Conservation (phyloP, 345 rosid species). For the Erysimum cheiranthoides region DNA sequence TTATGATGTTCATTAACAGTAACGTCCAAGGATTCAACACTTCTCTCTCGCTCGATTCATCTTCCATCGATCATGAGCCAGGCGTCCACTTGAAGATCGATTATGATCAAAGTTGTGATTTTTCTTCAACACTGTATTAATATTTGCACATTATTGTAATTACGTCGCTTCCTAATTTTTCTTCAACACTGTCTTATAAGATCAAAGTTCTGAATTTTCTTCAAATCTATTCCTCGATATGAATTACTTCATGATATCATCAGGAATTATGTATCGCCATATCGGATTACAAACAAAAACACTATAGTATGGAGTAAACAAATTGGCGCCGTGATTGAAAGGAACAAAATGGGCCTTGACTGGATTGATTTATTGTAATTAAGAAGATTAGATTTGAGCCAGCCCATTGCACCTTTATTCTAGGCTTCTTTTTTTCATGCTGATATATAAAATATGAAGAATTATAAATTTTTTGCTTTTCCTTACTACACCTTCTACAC, state of each 20-base stretch:
- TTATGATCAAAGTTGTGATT: conserved; percentile 1
- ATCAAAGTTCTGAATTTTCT: too few relatives aligned
- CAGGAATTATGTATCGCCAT: background rate
- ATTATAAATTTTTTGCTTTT: too few relatives aligned
- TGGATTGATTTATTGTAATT: too few relatives aligned
- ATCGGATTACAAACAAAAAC: background rate
- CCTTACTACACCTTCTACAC: too few relatives aligned
- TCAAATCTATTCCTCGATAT: too few relatives aligned
- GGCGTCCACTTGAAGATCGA: conserved; percentile 42
- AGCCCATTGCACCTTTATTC: background rate
- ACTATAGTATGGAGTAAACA: too few relatives aligned
- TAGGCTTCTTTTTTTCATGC: background rate
- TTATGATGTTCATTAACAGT: conserved; percentile 37
- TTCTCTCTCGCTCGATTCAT: conserved; percentile 39
- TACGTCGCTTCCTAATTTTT: background rate
- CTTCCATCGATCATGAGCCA: conserved; percentile 41
- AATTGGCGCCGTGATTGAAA: background rate
- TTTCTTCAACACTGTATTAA: conserved; percentile 10
- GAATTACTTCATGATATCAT: too few relatives aligned
- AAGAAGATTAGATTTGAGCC: background rate
- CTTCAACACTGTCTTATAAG: too few relatives aligned
- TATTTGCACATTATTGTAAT: background rate
- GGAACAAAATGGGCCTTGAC: conserved; percentile 7
- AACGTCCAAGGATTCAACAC: conserved; percentile 45
- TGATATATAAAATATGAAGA: too few relatives aligned